These are phyloP conservation scores for Bruguiera parviflora DNA, from an alignment of 345 rosid genomes.

Conservation along the genomic window DNA sequence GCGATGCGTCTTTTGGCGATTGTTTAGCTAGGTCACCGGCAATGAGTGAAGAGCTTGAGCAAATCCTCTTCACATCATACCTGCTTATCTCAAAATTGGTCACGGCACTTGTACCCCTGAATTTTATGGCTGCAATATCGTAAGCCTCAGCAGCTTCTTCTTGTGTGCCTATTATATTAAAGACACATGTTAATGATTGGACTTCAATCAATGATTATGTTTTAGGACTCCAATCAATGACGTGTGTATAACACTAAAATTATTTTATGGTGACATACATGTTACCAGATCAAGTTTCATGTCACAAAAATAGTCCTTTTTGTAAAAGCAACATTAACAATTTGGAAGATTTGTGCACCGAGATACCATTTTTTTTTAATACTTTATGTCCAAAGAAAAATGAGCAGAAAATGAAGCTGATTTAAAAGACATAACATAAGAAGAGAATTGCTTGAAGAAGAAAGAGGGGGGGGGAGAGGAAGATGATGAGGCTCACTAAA, in stretches of 20 bases:
- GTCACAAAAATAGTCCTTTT: too few species aligned
- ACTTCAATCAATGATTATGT: too few species aligned
- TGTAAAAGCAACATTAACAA: too few species aligned
- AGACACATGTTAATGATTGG: too few species aligned
- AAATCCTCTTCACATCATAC: slow-evolving; percentile 36
- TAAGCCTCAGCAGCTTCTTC: slow-evolving; percentile 37
- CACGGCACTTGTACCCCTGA: slow-evolving; percentile 30
- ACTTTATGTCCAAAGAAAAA: too few species aligned
- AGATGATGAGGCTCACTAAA: slow-evolving; percentile 18
- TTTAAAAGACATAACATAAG: background rate
- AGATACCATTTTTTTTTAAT: too few species aligned
- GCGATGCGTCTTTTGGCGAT: slow-evolving; percentile 29
- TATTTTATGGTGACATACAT: too few species aligned
- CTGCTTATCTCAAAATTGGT: slow-evolving; percentile 29
- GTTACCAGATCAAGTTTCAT: too few species aligned
- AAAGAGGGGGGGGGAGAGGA: background rate
- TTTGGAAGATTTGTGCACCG: too few species aligned
- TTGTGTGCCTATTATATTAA: slow-evolving; percentile 23
- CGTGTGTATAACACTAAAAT: too few species aligned
- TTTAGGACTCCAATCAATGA: too few species aligned
- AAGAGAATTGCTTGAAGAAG: background rate
- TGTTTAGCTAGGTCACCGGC: slow-evolving; percentile 62
- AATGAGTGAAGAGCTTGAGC: slow-evolving; percentile 70
- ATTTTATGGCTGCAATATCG: slow-evolving; percentile 32
- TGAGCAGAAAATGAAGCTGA: too few species aligned